Base-by-base conservation (phyloP, 2,329 filamentous ascomycete species). In the Aphanoascus verrucosus region DNA sequence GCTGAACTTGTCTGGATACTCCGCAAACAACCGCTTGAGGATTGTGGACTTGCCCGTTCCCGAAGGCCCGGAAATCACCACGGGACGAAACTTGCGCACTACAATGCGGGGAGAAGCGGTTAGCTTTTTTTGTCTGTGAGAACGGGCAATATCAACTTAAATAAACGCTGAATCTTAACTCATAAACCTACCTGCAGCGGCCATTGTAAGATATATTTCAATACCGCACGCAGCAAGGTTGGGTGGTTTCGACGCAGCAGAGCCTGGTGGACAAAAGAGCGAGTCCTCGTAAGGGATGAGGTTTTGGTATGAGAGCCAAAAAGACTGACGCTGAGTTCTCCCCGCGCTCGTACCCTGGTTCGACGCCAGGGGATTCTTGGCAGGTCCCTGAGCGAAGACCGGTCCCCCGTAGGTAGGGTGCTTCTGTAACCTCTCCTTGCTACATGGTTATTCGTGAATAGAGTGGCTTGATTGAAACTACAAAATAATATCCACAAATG, bases 21-120 rank as follows among this genome's bases (percentile, higher is more conserved):
- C 67, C 14, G 61, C 61, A 52, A 74, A 72, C 3, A 73, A 65
- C 41, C 65, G 61, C 56, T 70, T 71, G 17, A 74, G 64, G 8
- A 74, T 59, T 4, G 71, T 73, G 11, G 67, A 69, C 61, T 72
- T 72, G 19, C 71, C 71, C 1, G 69, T 68, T 40, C 72, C 68
- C 17, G 67, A 69, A 14, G 68, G 69, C 9, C 71, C 70, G 11
- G 66, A 70, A 42, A 72, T 62, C 34, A 73, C 69, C 28, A 74
- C 64, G 5, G 71, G 70, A 34, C 70, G 64, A 52, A 65, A 65
- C 49, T 62, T 65, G 43, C 61, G 62, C 31, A 62, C 62, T 64
- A 53, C 32, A 37, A 40, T 9, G 40, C 14, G 20, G 43, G 17
- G 15, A 20, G 19, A 14, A 11, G 11, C 47, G 7, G 37, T 50